phyloP scores from a whole-genome alignment of 371 early-diverging fungal genomes.

The Syncephalastrum monosporum region DNA sequence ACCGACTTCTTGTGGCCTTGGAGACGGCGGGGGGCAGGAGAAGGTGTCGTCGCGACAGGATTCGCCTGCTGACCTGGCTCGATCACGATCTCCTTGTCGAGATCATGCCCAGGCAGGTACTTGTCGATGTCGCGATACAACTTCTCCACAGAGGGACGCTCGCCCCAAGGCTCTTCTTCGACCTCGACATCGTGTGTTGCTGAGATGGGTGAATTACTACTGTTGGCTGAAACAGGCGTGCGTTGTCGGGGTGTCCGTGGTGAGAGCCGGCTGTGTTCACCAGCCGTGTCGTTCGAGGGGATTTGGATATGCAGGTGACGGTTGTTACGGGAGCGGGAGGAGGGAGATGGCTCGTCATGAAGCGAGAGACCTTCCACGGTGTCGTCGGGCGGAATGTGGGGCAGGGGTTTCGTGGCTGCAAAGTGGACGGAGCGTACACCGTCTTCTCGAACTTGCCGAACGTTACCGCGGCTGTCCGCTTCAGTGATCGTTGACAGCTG shows the following conservation, averaged over 20 bases:
- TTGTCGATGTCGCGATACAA: constrained; percentile 74
- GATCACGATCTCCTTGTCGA: constrained; percentile 78
- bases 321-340: neutral
- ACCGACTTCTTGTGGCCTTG: constrained; percentile 60
- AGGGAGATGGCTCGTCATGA: constrained; percentile 6
- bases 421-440: constrained; percentile 13
- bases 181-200: constrained; percentile 19
- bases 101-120: constrained; percentile 78
- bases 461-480: neutral
- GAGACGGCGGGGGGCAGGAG: constrained; percentile 24
- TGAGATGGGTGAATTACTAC: constrained; percentile 7
- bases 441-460: neutral
- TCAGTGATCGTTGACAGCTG: constrained; percentile 10
- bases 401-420: constrained; percentile 4
- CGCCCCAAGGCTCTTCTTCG: constrained; percentile 57
- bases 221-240: constrained; percentile 14
- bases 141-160: constrained; percentile 72
- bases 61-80: constrained; percentile 11
- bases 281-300: constrained; percentile 7
- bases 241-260: constrained; percentile 14
- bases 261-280: constrained; percentile 8
- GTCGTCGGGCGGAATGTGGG: constrained; percentile 3
- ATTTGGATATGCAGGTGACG: constrained; percentile 21
- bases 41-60: constrained; percentile 13
- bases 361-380: constrained; percentile 6